Conservation (phyloP, 2,329 filamentous ascomycete species). For the Orbilia ellipsospora region DNA sequence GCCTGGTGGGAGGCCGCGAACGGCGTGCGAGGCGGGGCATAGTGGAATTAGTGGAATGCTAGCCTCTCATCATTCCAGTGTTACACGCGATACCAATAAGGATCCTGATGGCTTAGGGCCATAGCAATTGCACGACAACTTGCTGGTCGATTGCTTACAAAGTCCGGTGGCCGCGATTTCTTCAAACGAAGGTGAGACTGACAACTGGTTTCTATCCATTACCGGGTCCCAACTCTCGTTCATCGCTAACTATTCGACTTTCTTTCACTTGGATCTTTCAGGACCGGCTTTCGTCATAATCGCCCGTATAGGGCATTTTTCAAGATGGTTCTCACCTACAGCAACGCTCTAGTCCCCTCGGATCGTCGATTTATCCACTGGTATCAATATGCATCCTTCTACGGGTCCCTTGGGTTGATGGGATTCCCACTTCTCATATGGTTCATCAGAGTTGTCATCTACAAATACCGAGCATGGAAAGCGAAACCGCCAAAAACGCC, state of each 20-base stretch:
- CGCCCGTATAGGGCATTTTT: constrained; percentile 33
- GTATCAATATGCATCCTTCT: constrained; percentile 48
- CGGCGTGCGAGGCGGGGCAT: constrained; percentile 31
- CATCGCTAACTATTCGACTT: constrained; percentile 20
- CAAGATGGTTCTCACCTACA: constrained; percentile 52
- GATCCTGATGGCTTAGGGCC: constrained; percentile 17
- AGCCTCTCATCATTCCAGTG: constrained; percentile 47
- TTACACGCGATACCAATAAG: constrained; percentile 32
- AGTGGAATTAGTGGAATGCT: constrained; percentile 51
- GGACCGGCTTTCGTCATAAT: constrained; percentile 21
- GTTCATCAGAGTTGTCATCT: constrained; percentile 44
- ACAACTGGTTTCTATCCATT: background rate
- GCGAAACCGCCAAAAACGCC: constrained; percentile 26
- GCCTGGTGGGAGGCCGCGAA: constrained; percentile 46
- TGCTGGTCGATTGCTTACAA: constrained; percentile 22
- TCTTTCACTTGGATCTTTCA: background rate
- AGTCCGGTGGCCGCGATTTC: constrained; percentile 6
- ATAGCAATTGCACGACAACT: constrained; percentile 18
- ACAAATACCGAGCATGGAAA: constrained; percentile 43
- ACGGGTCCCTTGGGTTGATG: constrained; percentile 46
- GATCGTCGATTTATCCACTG: constrained; percentile 38
- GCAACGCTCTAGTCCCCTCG: constrained; percentile 37
- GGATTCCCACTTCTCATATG: constrained; percentile 46
- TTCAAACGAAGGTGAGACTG: constrained; percentile 27
- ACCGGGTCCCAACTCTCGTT: constrained; percentile 1